These are phyloP conservation scores for Zizania latifolia DNA, from an alignment of 176 grass and related monocot genomes.

Conservation along the genomic window DNA sequence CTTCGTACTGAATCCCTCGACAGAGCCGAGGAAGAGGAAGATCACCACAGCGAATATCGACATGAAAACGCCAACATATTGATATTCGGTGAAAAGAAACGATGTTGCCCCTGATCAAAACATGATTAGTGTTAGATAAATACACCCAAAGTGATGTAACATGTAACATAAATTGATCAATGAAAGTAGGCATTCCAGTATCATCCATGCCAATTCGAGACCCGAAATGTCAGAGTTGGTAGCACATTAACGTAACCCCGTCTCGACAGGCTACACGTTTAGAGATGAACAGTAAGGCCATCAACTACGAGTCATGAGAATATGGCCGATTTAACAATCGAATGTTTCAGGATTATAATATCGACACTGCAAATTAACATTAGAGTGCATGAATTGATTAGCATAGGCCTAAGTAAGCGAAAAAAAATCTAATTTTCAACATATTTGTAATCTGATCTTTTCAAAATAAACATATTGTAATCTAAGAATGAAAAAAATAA, in stretches of 20 bases:
- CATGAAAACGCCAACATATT: conserved; percentile 71
- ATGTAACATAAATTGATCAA: background rate
- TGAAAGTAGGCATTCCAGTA: background rate
- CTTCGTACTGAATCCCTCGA: conserved; percentile 67
- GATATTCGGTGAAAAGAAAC: conserved; percentile 71
- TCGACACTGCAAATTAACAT: no score
- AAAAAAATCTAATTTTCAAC: background rate
- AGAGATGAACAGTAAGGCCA: no score
- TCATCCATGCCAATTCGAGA: background rate
- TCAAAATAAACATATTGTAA: no score
- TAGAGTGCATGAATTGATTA: no score
- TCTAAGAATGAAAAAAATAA: background rate
- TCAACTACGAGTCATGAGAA: background rate
- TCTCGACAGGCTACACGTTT: no score
- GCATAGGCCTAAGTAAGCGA: no score
- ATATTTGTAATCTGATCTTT: no score
- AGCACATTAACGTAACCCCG: no score
- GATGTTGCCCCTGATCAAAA: conserved; percentile 53
- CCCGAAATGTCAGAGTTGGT: no score
- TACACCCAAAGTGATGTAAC: background rate
- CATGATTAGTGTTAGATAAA: background rate
- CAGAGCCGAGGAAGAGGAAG: conserved; percentile 77
- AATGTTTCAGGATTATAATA: background rate
- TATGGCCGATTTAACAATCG: background rate
- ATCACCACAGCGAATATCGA: conserved; percentile 65